Evolutionary conservation across 208 protist species (phyloP).

Genomic region (Acanthamoeba lenticulata): DNA sequence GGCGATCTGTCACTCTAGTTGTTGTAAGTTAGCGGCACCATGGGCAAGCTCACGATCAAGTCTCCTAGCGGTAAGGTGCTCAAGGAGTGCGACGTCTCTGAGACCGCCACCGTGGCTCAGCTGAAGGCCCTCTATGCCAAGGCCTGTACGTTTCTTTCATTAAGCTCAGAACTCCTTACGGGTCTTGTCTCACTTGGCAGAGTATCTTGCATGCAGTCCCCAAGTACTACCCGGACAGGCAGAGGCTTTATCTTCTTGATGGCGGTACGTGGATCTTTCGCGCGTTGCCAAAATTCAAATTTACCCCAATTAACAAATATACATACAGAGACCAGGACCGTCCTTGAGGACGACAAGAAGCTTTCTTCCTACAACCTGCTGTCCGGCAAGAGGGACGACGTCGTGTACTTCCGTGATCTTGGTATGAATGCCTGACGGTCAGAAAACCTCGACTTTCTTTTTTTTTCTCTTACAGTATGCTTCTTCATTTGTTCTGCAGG

Average conservation of each 20-base stretch:
- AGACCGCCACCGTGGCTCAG: not conserved
- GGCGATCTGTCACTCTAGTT: too few relatives aligned
- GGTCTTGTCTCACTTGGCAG: not conserved
- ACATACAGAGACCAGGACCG: not conserved
- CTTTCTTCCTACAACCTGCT: not conserved
- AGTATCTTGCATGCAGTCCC: not conserved
- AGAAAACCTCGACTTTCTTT: not conserved
- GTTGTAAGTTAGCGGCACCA: too few relatives aligned
- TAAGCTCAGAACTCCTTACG: not conserved
- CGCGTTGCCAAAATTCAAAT: not conserved
- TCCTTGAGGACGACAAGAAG: slow-evolving; percentile 18
- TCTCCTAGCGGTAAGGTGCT: not conserved
- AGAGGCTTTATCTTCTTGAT: not conserved
- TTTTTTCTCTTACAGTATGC: not conserved
- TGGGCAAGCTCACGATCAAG: slow-evolving; percentile 8
- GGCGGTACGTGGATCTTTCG: not conserved
- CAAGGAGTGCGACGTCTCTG: not conserved
- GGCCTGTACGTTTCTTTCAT: not conserved
- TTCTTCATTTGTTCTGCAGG: not conserved
- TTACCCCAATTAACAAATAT: not conserved
- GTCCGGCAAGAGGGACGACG: not conserved
- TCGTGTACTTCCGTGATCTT: slow-evolving; percentile 30
- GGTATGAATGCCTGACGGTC: not conserved
- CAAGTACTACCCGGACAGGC: slow-evolving; percentile 10
- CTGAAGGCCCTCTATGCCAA: not conserved